phyloP scores from a whole-genome alignment of 352 stramenopile species.

The Globisporangium iwayamae region DNA sequence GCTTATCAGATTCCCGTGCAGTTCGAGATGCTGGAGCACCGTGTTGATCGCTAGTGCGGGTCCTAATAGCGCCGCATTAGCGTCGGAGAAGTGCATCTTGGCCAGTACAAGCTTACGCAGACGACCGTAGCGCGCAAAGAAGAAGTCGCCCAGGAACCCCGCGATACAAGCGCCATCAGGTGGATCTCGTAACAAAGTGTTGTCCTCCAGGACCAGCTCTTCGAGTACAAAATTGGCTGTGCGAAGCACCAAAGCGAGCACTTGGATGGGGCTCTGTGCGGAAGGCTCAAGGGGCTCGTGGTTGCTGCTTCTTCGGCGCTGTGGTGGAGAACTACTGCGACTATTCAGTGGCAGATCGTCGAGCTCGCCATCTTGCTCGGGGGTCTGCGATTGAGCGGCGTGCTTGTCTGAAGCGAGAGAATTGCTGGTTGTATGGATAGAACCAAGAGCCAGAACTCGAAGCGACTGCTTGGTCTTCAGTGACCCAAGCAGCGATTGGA shows the following conservation, averaged over 20 bases:
- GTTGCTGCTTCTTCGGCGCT: neutral
- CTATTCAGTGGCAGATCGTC: neutral
- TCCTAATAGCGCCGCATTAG: conserved; percentile 30
- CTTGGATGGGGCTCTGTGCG: conserved; percentile 24
- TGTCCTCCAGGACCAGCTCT: conserved; percentile 58
- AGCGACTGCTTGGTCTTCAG: conserved; percentile 43
- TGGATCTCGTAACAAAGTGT: conserved; percentile 26
- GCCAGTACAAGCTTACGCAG: conserved; percentile 41
- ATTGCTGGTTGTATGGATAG: conserved; percentile 16
- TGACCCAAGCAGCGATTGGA: conserved; percentile 31
- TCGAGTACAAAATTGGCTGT: conserved; percentile 63
- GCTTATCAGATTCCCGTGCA: conserved; percentile 53
- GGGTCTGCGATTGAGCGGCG: neutral
- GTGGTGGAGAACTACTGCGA: neutral
- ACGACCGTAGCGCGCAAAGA: conserved; percentile 67
- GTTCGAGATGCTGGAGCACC: conserved; percentile 43
- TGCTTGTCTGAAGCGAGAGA: neutral
- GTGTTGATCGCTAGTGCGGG: conserved; percentile 57
- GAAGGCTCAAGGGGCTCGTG: neutral
- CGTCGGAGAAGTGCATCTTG: conserved; percentile 43
- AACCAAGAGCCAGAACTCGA: conserved; percentile 37
- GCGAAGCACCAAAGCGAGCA: conserved; percentile 33
- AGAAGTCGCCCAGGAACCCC: conserved; percentile 58
- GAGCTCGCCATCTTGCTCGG: conserved; percentile 14
- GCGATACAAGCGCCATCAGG: conserved; percentile 35